These are phyloP conservation scores for Leccinum arenicola DNA, from an alignment of 768 basidiomycete species.

Conservation along the genomic window DNA sequence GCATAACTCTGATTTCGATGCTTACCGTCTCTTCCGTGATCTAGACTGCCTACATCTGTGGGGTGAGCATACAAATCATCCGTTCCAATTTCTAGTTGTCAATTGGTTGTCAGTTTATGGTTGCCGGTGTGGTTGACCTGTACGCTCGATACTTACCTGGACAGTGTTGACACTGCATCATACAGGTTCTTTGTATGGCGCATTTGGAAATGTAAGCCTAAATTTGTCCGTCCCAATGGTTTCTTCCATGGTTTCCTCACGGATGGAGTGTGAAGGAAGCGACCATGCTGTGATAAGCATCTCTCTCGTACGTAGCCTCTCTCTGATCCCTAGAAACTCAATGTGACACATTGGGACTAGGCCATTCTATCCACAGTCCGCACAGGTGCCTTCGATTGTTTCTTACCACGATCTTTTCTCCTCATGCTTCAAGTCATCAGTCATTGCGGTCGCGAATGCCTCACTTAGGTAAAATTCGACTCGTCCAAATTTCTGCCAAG, in stretches of 20 bases:
- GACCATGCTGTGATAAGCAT: constrained; percentile 9
- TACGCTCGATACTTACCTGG: neutral
- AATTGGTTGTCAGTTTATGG: neutral
- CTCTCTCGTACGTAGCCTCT: constrained; percentile 8
- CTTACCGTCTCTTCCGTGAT: neutral
- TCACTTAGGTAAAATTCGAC: neutral
- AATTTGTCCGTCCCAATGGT: neutral
- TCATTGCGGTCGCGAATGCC: neutral
- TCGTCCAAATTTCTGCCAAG: neutral
- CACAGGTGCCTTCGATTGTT: constrained; percentile 1
- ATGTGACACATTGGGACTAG: neutral
- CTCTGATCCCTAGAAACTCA: neutral
- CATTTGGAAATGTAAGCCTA: constrained; percentile 15
- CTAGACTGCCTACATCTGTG: constrained; percentile 7
- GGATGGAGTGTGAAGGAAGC: constrained; percentile 4
- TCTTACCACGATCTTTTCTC: neutral
- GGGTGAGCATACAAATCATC: neutral
- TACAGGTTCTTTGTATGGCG: constrained; percentile 20
- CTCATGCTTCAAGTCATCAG: neutral
- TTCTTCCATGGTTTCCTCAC: neutral
- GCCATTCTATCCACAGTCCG: constrained; percentile 5
- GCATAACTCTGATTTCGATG: neutral
- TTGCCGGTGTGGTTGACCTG: constrained; percentile 4
- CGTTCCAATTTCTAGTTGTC: neutral
- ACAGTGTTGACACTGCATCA: neutral